These are phyloP conservation scores for Magnusiomyces ingens DNA, from an alignment of 1,139 yeast species.

Conservation along the genomic window DNA sequence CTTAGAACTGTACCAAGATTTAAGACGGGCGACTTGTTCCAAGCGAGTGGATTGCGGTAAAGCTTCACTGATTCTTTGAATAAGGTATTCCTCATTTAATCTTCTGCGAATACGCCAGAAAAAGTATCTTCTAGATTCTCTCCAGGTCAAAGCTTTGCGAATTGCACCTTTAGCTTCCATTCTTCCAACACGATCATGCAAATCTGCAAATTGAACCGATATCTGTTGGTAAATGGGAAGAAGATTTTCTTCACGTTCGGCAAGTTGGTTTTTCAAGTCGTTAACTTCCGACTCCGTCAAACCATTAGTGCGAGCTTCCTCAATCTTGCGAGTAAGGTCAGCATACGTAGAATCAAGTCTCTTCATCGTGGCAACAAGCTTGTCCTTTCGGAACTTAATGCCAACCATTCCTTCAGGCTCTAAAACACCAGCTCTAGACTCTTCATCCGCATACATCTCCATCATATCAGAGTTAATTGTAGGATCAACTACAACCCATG, in stretches of 20 bases:
- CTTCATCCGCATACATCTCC: slow-evolving; percentile 98
- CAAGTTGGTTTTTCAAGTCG: slow-evolving; percentile 55
- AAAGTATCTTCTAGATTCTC: slow-evolving; percentile 85
- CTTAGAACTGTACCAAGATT: slow-evolving; percentile 75
- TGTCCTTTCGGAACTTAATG: slow-evolving; percentile 91
- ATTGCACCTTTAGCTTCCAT: slow-evolving; percentile 94
- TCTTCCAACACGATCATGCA: slow-evolving; percentile 96
- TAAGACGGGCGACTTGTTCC: slow-evolving; percentile 79
- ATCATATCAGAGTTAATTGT: slow-evolving; percentile 93
- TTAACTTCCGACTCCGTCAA: slow-evolving; percentile 60
- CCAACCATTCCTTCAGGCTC: slow-evolving; percentile 99
- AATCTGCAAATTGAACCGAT: slow-evolving; percentile 92
- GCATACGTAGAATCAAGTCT: slow-evolving; percentile 77
- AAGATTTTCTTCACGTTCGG: slow-evolving; percentile 70
- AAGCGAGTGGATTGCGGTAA: slow-evolving; percentile 57
- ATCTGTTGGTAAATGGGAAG: slow-evolving; percentile 88
- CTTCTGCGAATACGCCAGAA: slow-evolving; percentile 99
- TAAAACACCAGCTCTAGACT: slow-evolving; percentile 95
- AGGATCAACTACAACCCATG: slow-evolving; percentile 99
- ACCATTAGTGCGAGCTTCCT: slow-evolving; percentile 35
- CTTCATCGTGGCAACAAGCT: slow-evolving; percentile 79
- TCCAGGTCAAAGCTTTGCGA: slow-evolving; percentile 79
- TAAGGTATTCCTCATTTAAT: slow-evolving; percentile 82
- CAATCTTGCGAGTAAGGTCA: slow-evolving; percentile 54
- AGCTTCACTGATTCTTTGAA: slow-evolving; percentile 65